A percentile compares a stretch with the other conserved stretches of the same genome.
Evolutionary conservation across 1,284 basidiomycete species (phyloP).

Genomic region (Schizophyllum commune): DNA sequence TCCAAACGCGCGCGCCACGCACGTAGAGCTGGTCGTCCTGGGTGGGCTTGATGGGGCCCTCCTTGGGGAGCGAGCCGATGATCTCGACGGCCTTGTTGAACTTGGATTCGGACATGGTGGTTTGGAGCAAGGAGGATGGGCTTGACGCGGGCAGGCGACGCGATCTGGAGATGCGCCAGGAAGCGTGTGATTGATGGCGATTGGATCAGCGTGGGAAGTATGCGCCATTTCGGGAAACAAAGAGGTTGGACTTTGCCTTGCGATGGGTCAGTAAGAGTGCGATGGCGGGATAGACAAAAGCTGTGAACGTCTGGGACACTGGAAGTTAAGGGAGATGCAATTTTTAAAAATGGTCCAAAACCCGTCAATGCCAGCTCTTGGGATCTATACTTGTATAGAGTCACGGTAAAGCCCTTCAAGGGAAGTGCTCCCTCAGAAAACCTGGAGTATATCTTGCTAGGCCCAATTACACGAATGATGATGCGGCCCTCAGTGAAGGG

Average conservation of each 20-base stretch:
- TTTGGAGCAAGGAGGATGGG: slow-evolving; percentile 11
- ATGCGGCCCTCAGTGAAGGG: no score
- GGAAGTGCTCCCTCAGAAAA: no score
- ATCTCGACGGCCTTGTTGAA: slow-evolving; percentile 78
- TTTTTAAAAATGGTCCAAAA: no score
- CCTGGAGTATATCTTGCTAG: no score
- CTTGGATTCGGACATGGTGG: slow-evolving; percentile 54
- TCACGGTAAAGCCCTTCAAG: no score
- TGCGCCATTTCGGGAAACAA: background rate
- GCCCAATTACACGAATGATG: no score
- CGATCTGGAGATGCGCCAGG: background rate
- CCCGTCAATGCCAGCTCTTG: no score
- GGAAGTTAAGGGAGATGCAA: no score
- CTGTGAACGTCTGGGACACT: no score
- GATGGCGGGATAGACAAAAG: no score
- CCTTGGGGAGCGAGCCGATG: slow-evolving; percentile 66
- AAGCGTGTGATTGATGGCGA: background rate
- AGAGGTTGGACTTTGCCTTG: background rate
- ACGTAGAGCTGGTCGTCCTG: slow-evolving; percentile 76
- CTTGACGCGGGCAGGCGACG: background rate
- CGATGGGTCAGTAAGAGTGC: no score
- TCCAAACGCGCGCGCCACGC: slow-evolving; percentile 20
- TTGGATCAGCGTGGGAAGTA: background rate
- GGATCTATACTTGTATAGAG: no score
- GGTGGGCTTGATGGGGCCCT: slow-evolving; percentile 73